Evolutionary conservation across 2,329 filamentous ascomycete genomes (phyloP).

Genomic region (Exophiala bonariae): DNA sequence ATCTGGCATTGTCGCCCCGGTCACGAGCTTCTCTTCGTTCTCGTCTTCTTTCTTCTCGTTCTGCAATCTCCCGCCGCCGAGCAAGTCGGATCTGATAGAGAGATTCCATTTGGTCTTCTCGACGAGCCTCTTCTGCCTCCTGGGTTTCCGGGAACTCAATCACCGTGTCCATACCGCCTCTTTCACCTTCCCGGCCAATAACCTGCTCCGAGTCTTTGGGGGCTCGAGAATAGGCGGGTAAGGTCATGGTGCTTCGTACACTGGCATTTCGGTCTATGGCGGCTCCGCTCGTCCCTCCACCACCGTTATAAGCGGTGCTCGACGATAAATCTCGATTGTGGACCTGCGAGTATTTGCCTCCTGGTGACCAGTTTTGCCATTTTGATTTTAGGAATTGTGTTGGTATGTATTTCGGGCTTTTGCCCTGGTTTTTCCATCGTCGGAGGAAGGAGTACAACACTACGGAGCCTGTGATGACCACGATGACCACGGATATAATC

Average conservation of each 20-base stretch:
- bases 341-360: constrained; percentile 25
- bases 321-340: constrained; percentile 18
- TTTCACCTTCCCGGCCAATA: constrained; percentile 83
- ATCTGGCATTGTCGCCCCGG: constrained; percentile 66
- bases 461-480: constrained; percentile 14
- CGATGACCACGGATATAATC: constrained; percentile 16
- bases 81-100: constrained; percentile 85
- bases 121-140: constrained; percentile 74
- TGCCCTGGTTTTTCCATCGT: constrained; percentile 19
- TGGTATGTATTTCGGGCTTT: constrained; percentile 22
- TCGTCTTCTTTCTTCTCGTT: constrained; percentile 73
- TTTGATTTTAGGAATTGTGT: constrained; percentile 22
- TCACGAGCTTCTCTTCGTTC: constrained; percentile 70
- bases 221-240: constrained; percentile 78
- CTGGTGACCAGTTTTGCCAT: constrained; percentile 27
- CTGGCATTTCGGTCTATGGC: constrained; percentile 79
- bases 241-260: constrained; percentile 88
- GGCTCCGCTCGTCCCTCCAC: constrained; percentile 28
- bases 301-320: constrained; percentile 20
- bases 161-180: constrained; percentile 87
- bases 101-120: constrained; percentile 90
- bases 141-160: constrained; percentile 78
- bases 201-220: constrained; percentile 77
- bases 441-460: constrained; percentile 21
- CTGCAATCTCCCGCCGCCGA: constrained; percentile 71